phyloP scores from a whole-genome alignment of 2,329 filamentous ascomycete species.

The Fusarium sp. region DNA sequence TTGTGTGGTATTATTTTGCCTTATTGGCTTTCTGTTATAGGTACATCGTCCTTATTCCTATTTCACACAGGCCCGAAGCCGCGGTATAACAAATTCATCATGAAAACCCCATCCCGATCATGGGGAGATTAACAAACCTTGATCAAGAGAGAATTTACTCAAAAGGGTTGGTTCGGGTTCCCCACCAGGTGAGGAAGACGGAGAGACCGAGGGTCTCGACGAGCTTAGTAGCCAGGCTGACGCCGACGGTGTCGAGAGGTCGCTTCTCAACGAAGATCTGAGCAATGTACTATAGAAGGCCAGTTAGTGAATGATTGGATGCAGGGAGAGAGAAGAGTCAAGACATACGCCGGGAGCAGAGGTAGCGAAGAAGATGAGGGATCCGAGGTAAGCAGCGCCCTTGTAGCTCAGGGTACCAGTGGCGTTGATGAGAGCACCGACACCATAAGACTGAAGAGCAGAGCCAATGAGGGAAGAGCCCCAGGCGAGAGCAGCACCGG shows the following conservation, averaged over 20 bases:
- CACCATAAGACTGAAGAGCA: slow-evolving; percentile 87
- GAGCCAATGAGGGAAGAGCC: slow-evolving; percentile 91
- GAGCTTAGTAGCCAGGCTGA: slow-evolving; percentile 84
- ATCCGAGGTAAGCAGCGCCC: slow-evolving; percentile 93
- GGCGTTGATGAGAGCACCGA: slow-evolving; percentile 91
- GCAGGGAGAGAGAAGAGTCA: background rate
- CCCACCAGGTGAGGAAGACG: slow-evolving; percentile 96
- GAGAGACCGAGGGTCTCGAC: slow-evolving; percentile 94
- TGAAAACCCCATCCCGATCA: slow-evolving; percentile 20
- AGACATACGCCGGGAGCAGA: slow-evolving; percentile 81
- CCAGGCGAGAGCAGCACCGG: slow-evolving; percentile 87
- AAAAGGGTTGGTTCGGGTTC: slow-evolving; percentile 93
- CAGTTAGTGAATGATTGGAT: background rate
- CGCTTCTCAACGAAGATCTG: slow-evolving; percentile 93
- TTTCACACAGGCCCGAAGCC: slow-evolving; percentile 33
- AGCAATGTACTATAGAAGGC: slow-evolving; percentile 74
- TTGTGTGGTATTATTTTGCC: slow-evolving; percentile 37
- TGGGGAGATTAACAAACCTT: slow-evolving; percentile 23
- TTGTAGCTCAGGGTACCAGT: slow-evolving; percentile 97
- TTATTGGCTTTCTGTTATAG: slow-evolving; percentile 32
- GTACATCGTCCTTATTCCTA: slow-evolving; percentile 32
- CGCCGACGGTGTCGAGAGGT: slow-evolving; percentile 87
- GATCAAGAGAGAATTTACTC: slow-evolving; percentile 63
- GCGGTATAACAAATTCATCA: slow-evolving; percentile 34
- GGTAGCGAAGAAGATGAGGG: slow-evolving; percentile 90